phyloP scores from a whole-genome alignment of 495 filamentous ascomycete genomes.

The Aspergillus bertholletiae region DNA sequence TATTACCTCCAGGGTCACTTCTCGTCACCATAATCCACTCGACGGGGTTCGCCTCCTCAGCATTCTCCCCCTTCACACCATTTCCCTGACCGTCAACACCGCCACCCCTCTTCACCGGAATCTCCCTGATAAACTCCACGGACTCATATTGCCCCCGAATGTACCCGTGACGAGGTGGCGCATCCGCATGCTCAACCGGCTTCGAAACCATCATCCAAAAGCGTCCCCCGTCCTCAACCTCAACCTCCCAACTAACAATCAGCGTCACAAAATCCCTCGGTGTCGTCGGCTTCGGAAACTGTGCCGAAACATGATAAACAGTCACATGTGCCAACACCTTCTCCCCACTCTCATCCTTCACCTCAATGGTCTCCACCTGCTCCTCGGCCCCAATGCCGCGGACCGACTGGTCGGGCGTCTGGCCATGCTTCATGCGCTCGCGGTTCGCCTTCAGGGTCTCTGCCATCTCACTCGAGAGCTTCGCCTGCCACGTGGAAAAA shows the following conservation, averaged over 20 bases:
- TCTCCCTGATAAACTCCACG: conserved; percentile 85
- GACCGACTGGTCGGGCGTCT: conserved; percentile 52
- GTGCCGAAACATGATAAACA: conserved; percentile 82
- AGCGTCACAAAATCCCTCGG: conserved; percentile 84
- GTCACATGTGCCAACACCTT: conserved; percentile 25
- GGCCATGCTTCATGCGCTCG: conserved; percentile 47
- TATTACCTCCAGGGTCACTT: conserved; percentile 89
- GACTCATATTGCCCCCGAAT: conserved; percentile 87
- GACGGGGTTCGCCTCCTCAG: conserved; percentile 59
- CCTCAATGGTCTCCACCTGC: conserved; percentile 55
- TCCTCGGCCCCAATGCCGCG: conserved; percentile 80
- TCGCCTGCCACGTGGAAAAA: conserved; percentile 62
- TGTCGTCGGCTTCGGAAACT: conserved; percentile 85
- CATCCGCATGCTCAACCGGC: conserved; percentile 73
- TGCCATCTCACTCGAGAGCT: conserved; percentile 44
- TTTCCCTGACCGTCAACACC: background rate
- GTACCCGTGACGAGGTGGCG: conserved; percentile 62
- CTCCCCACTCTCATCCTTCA: conserved; percentile 45
- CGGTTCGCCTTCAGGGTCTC: conserved; percentile 56
- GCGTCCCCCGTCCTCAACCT: conserved; percentile 37
- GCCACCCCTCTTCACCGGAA: conserved; percentile 42
- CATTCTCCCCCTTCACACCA: conserved; percentile 18
- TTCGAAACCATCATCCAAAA: conserved; percentile 85
- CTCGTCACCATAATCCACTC: conserved; percentile 98
- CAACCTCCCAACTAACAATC: conserved; percentile 53